Evolutionary conservation across 345 rosid genomes (phyloP), one percentile per base, ranked within the genome.

Genomic region (Sapria himalayana): DNA sequence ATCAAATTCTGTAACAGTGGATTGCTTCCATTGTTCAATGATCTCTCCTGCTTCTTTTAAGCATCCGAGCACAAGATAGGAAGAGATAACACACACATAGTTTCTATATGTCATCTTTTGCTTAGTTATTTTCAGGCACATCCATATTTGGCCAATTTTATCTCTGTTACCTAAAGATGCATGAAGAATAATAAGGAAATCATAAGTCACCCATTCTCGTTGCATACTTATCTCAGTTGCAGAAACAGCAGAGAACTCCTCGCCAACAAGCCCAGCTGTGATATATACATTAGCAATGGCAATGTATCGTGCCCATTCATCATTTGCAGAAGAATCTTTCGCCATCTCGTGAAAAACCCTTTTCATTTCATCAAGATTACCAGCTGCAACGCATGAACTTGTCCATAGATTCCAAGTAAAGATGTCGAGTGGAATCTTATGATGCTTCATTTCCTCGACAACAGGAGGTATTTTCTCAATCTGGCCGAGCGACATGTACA

Each of bases 161-260:
- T 57, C 80, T 62, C 72, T 89, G 67, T 74, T 76, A 22, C 72
- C 71, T 57, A 89, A 46, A 43, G 78, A 78, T 6, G 85, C 78
- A 55, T 78, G 54, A 41, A 82, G 57, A 56, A 82, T 69, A 54
- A 82, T 57, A 15, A 86, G 85, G 46, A 81, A 81, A 66, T 79
- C 94, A 17, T 89, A 89, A 0, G 79, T 74, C 39, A 82, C 65
- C 94, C 91, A 89, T 46, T 89, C 93, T 61, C 98, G 63, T 27
- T 72, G 94, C 20, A 79, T 48, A 31, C 69, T 36, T 46, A 63
- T 76, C 56, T 69, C 93, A 0, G 74, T 53, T 65, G 72, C 91
- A 4, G 74, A 70, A 0, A 72, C 71, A 38, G 73, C 37, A 22
- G 50, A 52, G 1, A 59, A 55, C 51, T 60, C 68, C 4, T 72